These are phyloP conservation scores for Puya raimondii DNA, from an alignment of 176 grass and related monocot species.

Conservation along the genomic window DNA sequence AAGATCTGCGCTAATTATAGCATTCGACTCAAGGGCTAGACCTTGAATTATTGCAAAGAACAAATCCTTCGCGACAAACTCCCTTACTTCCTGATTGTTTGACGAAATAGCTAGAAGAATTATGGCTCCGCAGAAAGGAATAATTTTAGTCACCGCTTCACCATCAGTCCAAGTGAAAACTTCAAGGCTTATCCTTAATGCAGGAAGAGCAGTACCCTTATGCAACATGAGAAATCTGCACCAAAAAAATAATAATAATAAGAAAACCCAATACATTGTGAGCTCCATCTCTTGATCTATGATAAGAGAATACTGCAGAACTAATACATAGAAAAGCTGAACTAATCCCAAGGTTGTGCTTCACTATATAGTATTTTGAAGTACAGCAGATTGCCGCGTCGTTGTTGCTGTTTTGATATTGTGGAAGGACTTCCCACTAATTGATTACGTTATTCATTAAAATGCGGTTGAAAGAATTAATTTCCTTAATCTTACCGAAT, in stretches of 20 bases:
- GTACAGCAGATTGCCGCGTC: too few relatives aligned
- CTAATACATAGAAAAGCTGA: too few relatives aligned
- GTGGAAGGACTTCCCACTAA: too few relatives aligned
- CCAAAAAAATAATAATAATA: constrained; percentile 18
- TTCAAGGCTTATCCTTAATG: constrained; percentile 60
- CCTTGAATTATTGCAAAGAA: constrained; percentile 81
- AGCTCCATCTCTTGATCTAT: too few relatives aligned
- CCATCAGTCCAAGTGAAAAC: constrained; percentile 87
- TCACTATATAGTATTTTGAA: too few relatives aligned
- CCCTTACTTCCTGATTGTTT: constrained; percentile 60
- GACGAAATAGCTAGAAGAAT: constrained; percentile 73
- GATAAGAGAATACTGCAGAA: too few relatives aligned
- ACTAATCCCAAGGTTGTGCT: too few relatives aligned
- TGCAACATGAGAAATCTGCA: constrained; percentile 72
- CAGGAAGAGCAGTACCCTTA: constrained; percentile 41
- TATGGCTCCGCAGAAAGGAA: constrained; percentile 69
- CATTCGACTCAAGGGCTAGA: constrained; percentile 77
- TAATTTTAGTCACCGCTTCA: constrained; percentile 69
- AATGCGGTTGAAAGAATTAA: too few relatives aligned
- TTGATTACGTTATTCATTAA: too few relatives aligned
- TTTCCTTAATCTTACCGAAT: too few relatives aligned
- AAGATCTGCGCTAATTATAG: constrained; percentile 69
- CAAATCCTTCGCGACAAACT: constrained; percentile 90
- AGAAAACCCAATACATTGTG: neutral
- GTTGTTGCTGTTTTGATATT: too few relatives aligned